Evolutionary conservation across 805 yeast genomes (phyloP), one percentile per base, ranked within the genome.

Genomic region (Yarrowia deformans): DNA sequence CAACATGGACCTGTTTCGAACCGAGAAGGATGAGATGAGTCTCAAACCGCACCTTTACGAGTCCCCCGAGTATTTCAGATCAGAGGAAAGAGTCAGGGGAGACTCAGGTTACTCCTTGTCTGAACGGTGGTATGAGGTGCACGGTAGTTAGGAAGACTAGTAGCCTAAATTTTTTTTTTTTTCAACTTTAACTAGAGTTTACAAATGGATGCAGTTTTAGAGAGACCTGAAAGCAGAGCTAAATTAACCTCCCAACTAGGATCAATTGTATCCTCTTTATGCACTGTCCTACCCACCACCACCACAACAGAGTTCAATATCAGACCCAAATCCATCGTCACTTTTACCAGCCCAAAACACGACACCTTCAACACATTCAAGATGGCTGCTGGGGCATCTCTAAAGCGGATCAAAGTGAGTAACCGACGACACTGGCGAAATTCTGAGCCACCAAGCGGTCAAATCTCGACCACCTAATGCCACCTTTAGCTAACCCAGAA

Each of bases 401-500:
- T 49, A n/a, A 63, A 63, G 29, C 52, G 68, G 39, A 63, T 63
- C 46, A 63, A 49, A 23, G 66, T 60, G 52, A 60, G 66, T 60
- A 34, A 34, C n/a, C 6, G 39, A n/a, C 29, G 5, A 7, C 12
- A 19, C 39, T 7, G 23, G 13, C 13, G n/a, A 19, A 19, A 12
- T 13, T 18, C 18, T 13, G 18, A 23, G n/a, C 5, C 23, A 14
- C 12, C 19, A 43, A 12, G 18, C 43, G 16, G 8, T 14, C 43
- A 5, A 14, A 7, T 8, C 18, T 14, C 8, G 18, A 23, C 29
- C 29, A 23, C 29, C 29, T 23, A 23, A 4, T 23, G 29, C 42
- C 45, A 2, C 9, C 18, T 42, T 42, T 14, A n/a, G 39, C 52
- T 43, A 60, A 43, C 66, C 1, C 49, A 86, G 79, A 87, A 88